A percentile compares a stretch with the other conserved stretches of the same genome.
Evolutionary conservation across 2,329 filamentous ascomycete genomes (phyloP).

Genomic region (Gnomoniopsis sp.): DNA sequence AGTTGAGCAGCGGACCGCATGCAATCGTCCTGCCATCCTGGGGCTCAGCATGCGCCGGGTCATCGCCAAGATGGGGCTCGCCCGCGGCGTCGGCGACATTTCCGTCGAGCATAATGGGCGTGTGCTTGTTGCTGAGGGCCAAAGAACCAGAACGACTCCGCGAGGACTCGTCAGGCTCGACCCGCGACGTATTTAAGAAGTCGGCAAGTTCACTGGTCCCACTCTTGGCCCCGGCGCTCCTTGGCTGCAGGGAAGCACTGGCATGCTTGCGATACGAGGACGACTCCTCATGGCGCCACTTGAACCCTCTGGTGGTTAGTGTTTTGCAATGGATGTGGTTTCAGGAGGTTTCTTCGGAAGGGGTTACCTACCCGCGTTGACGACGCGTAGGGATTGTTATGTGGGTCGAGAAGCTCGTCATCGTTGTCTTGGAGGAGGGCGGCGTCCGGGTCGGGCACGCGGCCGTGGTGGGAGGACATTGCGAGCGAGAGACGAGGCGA

Average conservation of each 20-base stretch:
- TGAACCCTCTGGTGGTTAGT: too few relatives aligned
- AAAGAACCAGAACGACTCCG: conserved; percentile 12
- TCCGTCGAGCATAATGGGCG: conserved; percentile 48
- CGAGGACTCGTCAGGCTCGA: conserved; percentile 37
- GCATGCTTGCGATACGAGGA: conserved; percentile 51
- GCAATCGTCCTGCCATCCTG: conserved; percentile 58
- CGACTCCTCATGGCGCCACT: conserved; percentile 64
- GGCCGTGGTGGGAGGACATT: conserved; percentile 12
- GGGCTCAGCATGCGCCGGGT: conserved; percentile 20
- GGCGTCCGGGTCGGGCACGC: conserved; percentile 7
- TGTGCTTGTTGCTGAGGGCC: conserved; percentile 29
- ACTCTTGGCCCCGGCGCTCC: conserved; percentile 37
- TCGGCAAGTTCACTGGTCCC: conserved; percentile 50
- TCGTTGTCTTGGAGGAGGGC: conserved; percentile 20
- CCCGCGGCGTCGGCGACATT: conserved; percentile 30
- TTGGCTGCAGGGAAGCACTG: conserved; percentile 23
- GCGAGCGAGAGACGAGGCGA: neutral
- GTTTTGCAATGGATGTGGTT: too few relatives aligned
- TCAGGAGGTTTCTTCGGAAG: too few relatives aligned
- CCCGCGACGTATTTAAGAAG: conserved; percentile 53
- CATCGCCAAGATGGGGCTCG: neutral
- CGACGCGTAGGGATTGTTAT: conserved; percentile 53
- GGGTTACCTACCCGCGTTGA: conserved; percentile 34
- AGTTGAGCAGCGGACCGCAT: conserved; percentile 74
- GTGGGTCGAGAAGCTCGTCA: conserved; percentile 29